Evolutionary conservation across 192 early-diverging fungal genomes (phyloP).

Genomic region (Gamsiella multidivaricata): DNA sequence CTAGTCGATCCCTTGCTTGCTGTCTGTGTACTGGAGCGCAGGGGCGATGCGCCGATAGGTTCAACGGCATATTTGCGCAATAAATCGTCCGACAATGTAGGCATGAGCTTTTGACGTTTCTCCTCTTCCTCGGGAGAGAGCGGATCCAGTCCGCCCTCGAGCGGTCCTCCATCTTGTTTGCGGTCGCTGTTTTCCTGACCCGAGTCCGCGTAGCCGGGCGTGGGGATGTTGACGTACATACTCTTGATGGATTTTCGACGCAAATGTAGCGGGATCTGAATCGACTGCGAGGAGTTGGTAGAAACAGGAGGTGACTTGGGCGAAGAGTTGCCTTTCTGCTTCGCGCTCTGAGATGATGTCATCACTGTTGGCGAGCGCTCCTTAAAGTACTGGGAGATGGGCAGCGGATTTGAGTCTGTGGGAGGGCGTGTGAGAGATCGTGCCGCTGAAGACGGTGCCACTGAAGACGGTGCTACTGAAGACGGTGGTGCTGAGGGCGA

Average conservation of each 20-base stretch:
- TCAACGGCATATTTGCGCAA: slow-evolving; percentile 39
- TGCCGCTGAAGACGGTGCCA: neutral
- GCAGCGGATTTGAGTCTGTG: slow-evolving; percentile 38
- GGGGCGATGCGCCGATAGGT: slow-evolving; percentile 4
- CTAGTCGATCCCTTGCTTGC: neutral
- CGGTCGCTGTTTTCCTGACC: slow-evolving; percentile 5
- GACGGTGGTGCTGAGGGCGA: neutral
- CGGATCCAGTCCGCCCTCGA: neutral
- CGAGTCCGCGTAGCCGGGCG: slow-evolving; percentile 7
- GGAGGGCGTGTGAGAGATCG: slow-evolving; percentile 1
- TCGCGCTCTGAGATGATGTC: neutral
- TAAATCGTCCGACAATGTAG: slow-evolving; percentile 36
- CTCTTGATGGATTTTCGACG: slow-evolving; percentile 50
- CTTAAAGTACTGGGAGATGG: slow-evolving; percentile 43
- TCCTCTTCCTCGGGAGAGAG: slow-evolving; percentile 25
- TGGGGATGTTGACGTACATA: slow-evolving; percentile 51
- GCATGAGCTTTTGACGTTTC: slow-evolving; percentile 37
- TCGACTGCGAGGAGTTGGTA: slow-evolving; percentile 3
- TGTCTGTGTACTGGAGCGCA: neutral
- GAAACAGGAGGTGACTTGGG: slow-evolving; percentile 16
- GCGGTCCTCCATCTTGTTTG: neutral
- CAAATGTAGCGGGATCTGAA: slow-evolving; percentile 26
- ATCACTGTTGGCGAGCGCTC: slow-evolving; percentile 10
- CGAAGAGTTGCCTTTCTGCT: neutral
- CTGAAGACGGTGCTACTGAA: neutral